These are phyloP conservation scores for Handroanthus guayacan DNA, from an alignment of 257 asterid genomes.

Conservation along the genomic window DNA sequence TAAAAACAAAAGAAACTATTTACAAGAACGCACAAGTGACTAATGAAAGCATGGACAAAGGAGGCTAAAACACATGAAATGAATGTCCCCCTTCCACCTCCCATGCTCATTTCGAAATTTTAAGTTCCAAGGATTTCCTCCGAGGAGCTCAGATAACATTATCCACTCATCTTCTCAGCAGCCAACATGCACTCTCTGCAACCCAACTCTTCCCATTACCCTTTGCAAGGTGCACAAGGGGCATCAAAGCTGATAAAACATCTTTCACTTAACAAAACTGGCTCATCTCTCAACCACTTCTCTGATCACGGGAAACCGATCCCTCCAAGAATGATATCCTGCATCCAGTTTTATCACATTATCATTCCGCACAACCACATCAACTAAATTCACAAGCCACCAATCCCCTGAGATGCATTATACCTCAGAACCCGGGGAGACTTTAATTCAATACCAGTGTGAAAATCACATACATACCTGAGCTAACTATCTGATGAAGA, in stretches of 20 bases:
- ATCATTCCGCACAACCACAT: neutral
- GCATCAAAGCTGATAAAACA: neutral
- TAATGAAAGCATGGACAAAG: no score
- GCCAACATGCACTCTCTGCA: neutral
- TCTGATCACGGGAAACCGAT: conserved; percentile 66
- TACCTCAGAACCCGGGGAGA: neutral
- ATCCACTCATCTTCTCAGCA: neutral
- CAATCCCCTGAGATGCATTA: neutral
- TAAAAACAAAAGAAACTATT: no score
- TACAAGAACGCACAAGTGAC: no score
- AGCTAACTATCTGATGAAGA: conserved; percentile 67
- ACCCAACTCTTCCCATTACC: neutral
- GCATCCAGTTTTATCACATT: conserved; percentile 29
- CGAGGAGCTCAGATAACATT: neutral
- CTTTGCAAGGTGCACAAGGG: neutral
- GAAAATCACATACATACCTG: conserved; percentile 45
- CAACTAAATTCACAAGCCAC: neutral
- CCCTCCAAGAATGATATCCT: conserved; percentile 78
- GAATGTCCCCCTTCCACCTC: no score
- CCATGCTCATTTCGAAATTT: neutral
- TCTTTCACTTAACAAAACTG: neutral
- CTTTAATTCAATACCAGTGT: neutral
- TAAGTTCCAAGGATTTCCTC: neutral
- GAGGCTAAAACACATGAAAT: no score
- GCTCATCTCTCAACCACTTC: conserved; percentile 57